Conservation (phyloP, 352 stramenopile genomes). For the Phytophthora cryptogea region DNA sequence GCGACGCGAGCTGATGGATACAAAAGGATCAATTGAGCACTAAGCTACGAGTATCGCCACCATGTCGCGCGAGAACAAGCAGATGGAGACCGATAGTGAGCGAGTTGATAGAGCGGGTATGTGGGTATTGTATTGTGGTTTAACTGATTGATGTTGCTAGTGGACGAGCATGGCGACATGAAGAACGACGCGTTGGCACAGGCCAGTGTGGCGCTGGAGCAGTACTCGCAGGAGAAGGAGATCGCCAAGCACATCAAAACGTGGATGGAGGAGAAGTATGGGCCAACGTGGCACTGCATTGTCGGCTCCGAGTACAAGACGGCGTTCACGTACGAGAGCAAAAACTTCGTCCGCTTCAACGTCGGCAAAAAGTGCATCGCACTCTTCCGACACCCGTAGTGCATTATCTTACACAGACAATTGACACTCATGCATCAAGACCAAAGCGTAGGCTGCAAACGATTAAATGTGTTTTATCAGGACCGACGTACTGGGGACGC, state of each 20-base stretch:
- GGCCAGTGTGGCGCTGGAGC: constrained; percentile 68
- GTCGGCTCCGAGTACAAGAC: constrained; percentile 57
- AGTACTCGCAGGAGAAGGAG: constrained; percentile 80
- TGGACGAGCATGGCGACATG: constrained; percentile 87
- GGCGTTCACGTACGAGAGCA: constrained; percentile 67
- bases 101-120: neutral
- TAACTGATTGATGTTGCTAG: constrained; percentile 26
- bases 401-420: neutral
- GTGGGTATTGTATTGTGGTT: neutral
- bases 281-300: constrained; percentile 78
- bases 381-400: constrained; percentile 72
- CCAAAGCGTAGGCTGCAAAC: constrained; percentile 15
- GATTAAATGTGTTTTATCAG: constrained; percentile 26
- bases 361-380: constrained; percentile 88
- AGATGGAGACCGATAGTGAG: constrained; percentile 84
- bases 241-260: constrained; percentile 82
- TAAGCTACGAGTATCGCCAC: neutral
- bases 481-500: constrained; percentile 1
- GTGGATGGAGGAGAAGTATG: constrained; percentile 74
- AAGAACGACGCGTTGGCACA: constrained; percentile 80
- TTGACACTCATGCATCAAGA: neutral
- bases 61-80: constrained; percentile 73
- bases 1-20: constrained; percentile 15
- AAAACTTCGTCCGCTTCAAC: constrained; percentile 88
- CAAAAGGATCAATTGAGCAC: constrained; percentile 2